Percentiles rank a stretch among this genome's conserved stretches.
Evolutionary conservation across 805 yeast genomes (phyloP).

Genomic region (Suhomyces canberraensis): DNA sequence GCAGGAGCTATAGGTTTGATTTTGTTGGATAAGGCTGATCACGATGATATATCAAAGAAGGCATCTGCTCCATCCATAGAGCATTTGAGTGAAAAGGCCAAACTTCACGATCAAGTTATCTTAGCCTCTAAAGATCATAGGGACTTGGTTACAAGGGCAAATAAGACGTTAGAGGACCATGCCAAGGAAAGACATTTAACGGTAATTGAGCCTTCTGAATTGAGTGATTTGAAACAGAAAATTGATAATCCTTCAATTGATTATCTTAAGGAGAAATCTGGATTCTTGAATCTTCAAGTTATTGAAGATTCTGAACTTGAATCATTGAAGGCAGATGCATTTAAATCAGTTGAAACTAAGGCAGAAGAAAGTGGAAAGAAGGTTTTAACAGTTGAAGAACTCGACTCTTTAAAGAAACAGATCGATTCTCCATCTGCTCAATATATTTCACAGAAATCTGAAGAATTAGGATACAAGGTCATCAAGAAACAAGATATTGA

Average conservation of each 20-base stretch:
- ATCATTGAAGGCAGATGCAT: slow-evolving; percentile 3
- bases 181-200: slow-evolving; percentile 10
- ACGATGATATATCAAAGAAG: slow-evolving; percentile 2
- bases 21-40: slow-evolving; percentile 3
- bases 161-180: slow-evolving; percentile 11
- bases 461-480: slow-evolving; percentile 1
- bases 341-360: slow-evolving; percentile 5
- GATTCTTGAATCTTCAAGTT: slow-evolving; percentile 5
- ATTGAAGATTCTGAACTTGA: slow-evolving; percentile 10
- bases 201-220: slow-evolving; percentile 13
- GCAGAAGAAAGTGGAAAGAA: slow-evolving; percentile 12
- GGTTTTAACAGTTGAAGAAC: slow-evolving; percentile 6
- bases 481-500: neutral
- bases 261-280: slow-evolving; percentile 13
- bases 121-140: neutral
- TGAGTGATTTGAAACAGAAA: slow-evolving; percentile 12
- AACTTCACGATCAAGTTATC: slow-evolving; percentile 1
- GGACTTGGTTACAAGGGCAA: slow-evolving; percentile 1
- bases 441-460: slow-evolving; percentile 6
- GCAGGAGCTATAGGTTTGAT: slow-evolving; percentile 10
- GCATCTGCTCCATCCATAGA: slow-evolving; percentile 14
- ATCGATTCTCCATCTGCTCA: slow-evolving; percentile 4
- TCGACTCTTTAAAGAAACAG: neutral
- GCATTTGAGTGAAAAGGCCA: slow-evolving; percentile 12
- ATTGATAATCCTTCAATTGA: slow-evolving; percentile 14